Evolutionary conservation across 2,329 filamentous ascomycete species (phyloP).

Genomic region (Monosporascus sp.): DNA sequence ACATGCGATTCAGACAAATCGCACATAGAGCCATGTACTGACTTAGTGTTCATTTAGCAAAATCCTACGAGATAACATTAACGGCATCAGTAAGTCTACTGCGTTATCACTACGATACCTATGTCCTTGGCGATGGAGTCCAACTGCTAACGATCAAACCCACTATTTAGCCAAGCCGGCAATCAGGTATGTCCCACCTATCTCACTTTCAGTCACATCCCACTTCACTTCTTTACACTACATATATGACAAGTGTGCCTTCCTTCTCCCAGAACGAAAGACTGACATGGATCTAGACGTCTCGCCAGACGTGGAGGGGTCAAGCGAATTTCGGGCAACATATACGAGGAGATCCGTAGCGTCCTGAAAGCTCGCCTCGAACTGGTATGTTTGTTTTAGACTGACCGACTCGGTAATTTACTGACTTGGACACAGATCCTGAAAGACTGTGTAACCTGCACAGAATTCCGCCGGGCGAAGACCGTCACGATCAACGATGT

Average conservation of each 20-base stretch:
- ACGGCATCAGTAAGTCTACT: conserved; percentile 25
- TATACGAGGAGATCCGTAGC: conserved; percentile 58
- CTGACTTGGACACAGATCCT: conserved; percentile 40
- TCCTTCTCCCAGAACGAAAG: conserved; percentile 4
- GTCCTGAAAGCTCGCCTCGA: conserved; percentile 47
- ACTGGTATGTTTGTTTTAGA: conserved; percentile 31
- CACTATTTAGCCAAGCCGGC: conserved; percentile 43
- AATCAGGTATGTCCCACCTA: conserved; percentile 39
- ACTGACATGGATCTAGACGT: conserved; percentile 40
- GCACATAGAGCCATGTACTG: not conserved
- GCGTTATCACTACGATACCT: not conserved
- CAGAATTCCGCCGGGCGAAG: conserved; percentile 51
- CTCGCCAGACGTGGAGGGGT: conserved; percentile 72
- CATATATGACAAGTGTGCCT: not conserved
- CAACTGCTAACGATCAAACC: conserved; percentile 12
- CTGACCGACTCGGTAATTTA: not conserved
- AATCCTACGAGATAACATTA: conserved; percentile 27
- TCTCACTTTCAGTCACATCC: not conserved
- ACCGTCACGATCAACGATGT: conserved; percentile 61
- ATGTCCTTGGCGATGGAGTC: not conserved
- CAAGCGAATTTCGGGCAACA: conserved; percentile 60
- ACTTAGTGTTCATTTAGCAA: conserved; percentile 15
- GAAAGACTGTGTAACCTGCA: conserved; percentile 40
- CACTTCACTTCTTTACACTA: conserved; percentile 2
- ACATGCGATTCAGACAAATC: not conserved